These are phyloP conservation scores for Kwoniella sp. DNA, from an alignment of 768 basidiomycete genomes.

Conservation along the genomic window DNA sequence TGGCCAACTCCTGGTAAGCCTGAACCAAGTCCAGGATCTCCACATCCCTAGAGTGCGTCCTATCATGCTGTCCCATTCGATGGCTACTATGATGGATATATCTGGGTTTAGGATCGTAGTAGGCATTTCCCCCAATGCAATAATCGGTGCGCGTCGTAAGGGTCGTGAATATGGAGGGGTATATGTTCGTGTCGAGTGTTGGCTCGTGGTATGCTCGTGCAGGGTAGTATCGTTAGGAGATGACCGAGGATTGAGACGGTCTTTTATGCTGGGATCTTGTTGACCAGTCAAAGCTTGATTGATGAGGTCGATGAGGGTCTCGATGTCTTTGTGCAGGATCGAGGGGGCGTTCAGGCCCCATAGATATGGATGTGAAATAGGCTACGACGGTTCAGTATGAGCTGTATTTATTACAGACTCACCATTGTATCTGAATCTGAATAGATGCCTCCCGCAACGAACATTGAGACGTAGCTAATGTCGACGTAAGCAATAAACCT, in stretches of 20 bases:
- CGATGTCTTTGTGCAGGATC: conserved; percentile 21
- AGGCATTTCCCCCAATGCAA: background rate
- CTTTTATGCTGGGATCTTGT: background rate
- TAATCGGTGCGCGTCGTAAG: conserved; percentile 5
- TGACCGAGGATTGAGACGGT: conserved; percentile 12
- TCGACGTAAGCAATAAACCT: too few relatives aligned
- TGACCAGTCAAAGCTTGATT: background rate
- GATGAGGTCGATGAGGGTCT: conserved; percentile 12
- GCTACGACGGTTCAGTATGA: conserved; percentile 10
- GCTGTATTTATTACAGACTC: conserved; percentile 6
- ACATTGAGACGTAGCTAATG: conserved; percentile 31
- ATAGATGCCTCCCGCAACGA: conserved; percentile 24
- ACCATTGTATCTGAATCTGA: conserved; percentile 33
- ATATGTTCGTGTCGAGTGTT: background rate
- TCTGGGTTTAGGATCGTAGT: conserved; percentile 25
- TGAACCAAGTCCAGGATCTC: conserved; percentile 20
- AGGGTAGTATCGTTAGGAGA: background rate
- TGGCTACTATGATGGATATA: conserved; percentile 28
- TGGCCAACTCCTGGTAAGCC: conserved; percentile 19
- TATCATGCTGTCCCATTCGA: conserved; percentile 32
- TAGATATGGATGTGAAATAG: conserved; percentile 32
- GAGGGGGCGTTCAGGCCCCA: conserved; percentile 26
- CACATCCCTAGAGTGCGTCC: conserved; percentile 14
- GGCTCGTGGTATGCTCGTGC: conserved; percentile 2
- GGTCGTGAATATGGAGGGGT: conserved; percentile 3